Base-by-base conservation (phyloP, 257 asterid genomes). In the Fraxinus americana region DNA sequence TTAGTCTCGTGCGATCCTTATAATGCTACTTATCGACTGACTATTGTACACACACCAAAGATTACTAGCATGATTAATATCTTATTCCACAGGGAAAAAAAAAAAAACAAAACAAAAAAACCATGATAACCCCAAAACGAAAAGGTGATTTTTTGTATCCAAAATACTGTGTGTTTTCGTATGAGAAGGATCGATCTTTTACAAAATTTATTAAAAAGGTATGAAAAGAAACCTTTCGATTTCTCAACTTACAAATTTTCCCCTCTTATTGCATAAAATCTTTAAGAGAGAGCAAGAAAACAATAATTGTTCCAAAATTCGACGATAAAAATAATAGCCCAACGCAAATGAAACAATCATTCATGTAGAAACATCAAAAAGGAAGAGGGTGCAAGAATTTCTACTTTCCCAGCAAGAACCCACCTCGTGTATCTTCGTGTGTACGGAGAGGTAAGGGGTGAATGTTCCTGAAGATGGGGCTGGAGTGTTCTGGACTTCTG, bases 231-330 rank as follows among this genome's bases (percentile, higher is more conserved):
- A 63, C 7, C 35, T 25, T 63, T 25, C 27, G 69, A 11, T 9
- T 63, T 25, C 19, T 10, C 19, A 3, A 63, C 17, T 27, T 63
- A 19, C 65, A 5, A 5, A 19, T 2, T 65, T 59, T 25, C 13
- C 70, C 36, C 25, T 21, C 67, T 13, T 57, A 79, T 41, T n/a
- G 71, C 72, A 1, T 35, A 34, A 71, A 63, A 63, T 63, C 25
- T 63, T 63, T 35, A 12, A 63, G n/a, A 71, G 35, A 69, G 17
- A 35, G 8, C 10, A 43, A 71, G 30, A 21, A 67, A 67, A 43
- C 69, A 43, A 11, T 36, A 65, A 32, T 6, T 35, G 29, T 70
- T 50, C 11, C 66, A 34, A 29, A 74, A 45, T 41, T 36, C 39
- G 61, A 75, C 74, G 6, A 59, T 3, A 59, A 45, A 16, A 0